phyloP scores from a whole-genome alignment of 2,329 filamentous ascomycete species.

The Phyllosticta paracitricarpa region DNA sequence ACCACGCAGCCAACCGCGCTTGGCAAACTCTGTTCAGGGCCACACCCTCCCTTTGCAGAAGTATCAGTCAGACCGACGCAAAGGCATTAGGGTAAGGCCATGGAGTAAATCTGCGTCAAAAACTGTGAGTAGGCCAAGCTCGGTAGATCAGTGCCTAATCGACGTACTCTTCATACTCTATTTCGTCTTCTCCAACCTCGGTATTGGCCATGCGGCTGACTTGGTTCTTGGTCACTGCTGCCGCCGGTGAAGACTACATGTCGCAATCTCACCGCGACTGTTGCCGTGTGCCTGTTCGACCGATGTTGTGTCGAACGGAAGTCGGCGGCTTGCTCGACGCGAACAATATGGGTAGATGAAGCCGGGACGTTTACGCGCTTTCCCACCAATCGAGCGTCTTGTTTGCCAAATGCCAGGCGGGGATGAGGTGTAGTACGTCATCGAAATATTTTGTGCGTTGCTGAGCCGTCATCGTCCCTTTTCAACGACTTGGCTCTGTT shows the following conservation, averaged over 20 bases:
- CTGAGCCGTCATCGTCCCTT: neutral
- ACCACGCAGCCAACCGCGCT: neutral
- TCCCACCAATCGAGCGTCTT: neutral
- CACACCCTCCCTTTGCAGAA: neutral
- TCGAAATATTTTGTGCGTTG: neutral
- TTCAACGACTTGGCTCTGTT: neutral
- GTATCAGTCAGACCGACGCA: neutral
- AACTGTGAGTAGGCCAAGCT: neutral
- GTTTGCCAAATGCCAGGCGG: neutral
- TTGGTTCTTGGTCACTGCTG: neutral
- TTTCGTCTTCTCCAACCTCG: neutral
- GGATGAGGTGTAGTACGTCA: neutral
- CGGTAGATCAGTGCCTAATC: neutral
- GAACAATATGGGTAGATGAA: neutral
- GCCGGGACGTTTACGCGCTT: neutral
- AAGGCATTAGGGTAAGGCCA: neutral
- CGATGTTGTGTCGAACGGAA: neutral
- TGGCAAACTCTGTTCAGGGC: neutral
- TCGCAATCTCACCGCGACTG: neutral
- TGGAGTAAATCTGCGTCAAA: neutral
- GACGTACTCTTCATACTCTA: neutral
- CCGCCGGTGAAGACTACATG: neutral
- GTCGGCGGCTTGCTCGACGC: neutral
- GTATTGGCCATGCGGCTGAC: neutral
- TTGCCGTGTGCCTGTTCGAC: neutral